Base-by-base conservation (phyloP, 2,329 filamentous ascomycete genomes). In the Scytalidium sp. region DNA sequence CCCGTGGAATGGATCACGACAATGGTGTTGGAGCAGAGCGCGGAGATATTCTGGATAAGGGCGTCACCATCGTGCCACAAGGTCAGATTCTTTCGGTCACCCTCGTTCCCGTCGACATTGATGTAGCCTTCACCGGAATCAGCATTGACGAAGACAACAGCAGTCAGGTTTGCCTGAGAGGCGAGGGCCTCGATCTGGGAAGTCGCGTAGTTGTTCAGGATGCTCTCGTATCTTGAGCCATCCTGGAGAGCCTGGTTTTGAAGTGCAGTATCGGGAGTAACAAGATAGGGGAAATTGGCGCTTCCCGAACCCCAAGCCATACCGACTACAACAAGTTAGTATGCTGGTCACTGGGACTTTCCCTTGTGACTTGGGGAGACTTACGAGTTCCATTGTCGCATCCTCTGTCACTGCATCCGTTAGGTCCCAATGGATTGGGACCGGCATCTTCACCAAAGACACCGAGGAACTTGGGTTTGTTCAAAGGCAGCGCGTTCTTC, bases 71-170 rank as follows among this genome's bases (percentile, higher is more conserved):
- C 79, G 52, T 85, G 78, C 93, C 93, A 97, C 0, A 96, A 75
- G 0, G 91, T 96, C 32, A 99, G 76, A 70, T 99, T 97, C 62
- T 92, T 91, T 47, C 94, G 86, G 67, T 97, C 93, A 50, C 94
- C 94, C 51, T 78, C 74, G 66, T 97, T 97, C 47, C 83, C 87
- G 55, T 92, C 93, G 1, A 95, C 81, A 22, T 72, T 78, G 62
- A 97, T 90, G 71, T 82, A 97, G 5, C 90, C 91, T 70, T 97
- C 94, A 47, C 93, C 93, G 3, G 87, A 81, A 64, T 92, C 79
- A 13, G 91, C 85, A 58, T 96, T 96, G 62, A 89, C 92, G 60
- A 97, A 97, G 10, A 97, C 91, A 40, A 99, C 79, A 56, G 92
- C 75, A 1, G 85, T 84, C 13, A 82, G 84, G 50, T 83, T 73